Percentiles rank a stretch among this genome's conserved stretches.
Evolutionary conservation across 352 stramenopile genomes (phyloP).

Genomic region (Plasmopara halstedii): DNA sequence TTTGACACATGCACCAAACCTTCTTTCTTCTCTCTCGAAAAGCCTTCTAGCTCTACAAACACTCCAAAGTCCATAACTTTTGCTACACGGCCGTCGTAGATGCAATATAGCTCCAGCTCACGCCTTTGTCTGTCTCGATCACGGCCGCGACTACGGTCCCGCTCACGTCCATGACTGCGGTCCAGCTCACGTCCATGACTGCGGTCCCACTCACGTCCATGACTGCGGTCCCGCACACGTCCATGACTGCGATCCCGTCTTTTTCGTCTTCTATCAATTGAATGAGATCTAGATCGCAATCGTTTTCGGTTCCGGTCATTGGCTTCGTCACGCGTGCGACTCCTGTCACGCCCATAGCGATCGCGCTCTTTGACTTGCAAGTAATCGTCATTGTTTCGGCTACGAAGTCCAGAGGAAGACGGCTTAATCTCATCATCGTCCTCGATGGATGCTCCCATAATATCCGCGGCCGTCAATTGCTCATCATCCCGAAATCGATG

Average conservation of each 20-base stretch:
- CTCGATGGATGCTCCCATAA: slow-evolving; percentile 29
- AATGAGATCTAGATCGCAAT: slow-evolving; percentile 36
- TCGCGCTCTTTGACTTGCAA: slow-evolving; percentile 16
- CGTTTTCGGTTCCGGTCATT: slow-evolving; percentile 22
- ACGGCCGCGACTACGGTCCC: slow-evolving; percentile 7
- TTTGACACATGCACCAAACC: slow-evolving; percentile 95
- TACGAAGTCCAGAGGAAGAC: background rate
- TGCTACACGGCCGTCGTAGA: slow-evolving; percentile 91
- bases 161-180: no score
- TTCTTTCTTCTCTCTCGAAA: slow-evolving; percentile 64
- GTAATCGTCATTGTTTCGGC: slow-evolving; percentile 11
- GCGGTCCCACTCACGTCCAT: slow-evolving; percentile 21
- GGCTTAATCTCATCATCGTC: slow-evolving; percentile 22
- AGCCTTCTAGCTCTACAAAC: slow-evolving; percentile 90
- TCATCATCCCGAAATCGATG: slow-evolving; percentile 53
- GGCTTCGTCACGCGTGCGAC: slow-evolving; percentile 19
- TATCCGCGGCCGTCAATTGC: slow-evolving; percentile 61
- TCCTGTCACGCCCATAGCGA: slow-evolving; percentile 19
- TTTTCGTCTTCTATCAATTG: slow-evolving; percentile 12
- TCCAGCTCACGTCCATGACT: no score
- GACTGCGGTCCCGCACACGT: slow-evolving; percentile 18
- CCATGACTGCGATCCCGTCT: slow-evolving; percentile 20
- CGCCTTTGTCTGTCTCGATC: slow-evolving; percentile 9
- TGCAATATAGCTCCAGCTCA: slow-evolving; percentile 87
- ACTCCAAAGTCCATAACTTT: slow-evolving; percentile 97